Evolutionary conservation across 306 rosid species (phyloP), one percentile per base, ranked within the genome.

Genomic region (Amphicarpaea edgeworthii): DNA sequence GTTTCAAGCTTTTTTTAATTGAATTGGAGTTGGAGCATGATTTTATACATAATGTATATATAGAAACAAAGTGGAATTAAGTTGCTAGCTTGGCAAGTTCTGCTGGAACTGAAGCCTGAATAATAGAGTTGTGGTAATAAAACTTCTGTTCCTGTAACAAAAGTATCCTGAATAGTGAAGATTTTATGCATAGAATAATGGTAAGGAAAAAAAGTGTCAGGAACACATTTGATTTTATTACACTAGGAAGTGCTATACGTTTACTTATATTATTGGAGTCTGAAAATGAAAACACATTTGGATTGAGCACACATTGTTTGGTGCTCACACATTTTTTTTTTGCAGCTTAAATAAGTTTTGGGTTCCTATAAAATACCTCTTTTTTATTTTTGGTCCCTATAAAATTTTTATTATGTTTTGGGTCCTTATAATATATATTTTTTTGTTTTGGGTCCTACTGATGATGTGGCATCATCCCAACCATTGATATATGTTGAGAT

Each of bases 51-150:
- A 10, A 10, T 53, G 1, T 24, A 19, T 19, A 40, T 10, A 46
- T 8, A 79, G 62, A 57, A 28, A 49, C 12, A 6, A 12, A 71
- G 59, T 17, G 19, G 59, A 50, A 6, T n/a, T 53, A 72, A 28
- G 30, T 63, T 38, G 66, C 38, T 64, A 58, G 63, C 34, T 15
- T 16, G 32, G 9, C 40, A 26, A 71, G 59, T 65, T 54, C 37
- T 78, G 62, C 58, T 37, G 72, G 14, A 38, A 24, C 60, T 15
- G 43, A 2, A 42, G 26, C 20, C 42, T 19, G 28, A 4, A 45
- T 10, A 15, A 8, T n/a, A 19, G 21, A 58, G 49, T 59, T 58
- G 30, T 23, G 51, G 10, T 17, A 38, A 63, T 37, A 37, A 61
- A 63, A 63, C 41, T 37, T 63, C 3, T 63, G 7, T 17, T 37